phyloP scores from a whole-genome alignment of 495 filamentous ascomycete genomes.

The Aspergillus cristatus region DNA sequence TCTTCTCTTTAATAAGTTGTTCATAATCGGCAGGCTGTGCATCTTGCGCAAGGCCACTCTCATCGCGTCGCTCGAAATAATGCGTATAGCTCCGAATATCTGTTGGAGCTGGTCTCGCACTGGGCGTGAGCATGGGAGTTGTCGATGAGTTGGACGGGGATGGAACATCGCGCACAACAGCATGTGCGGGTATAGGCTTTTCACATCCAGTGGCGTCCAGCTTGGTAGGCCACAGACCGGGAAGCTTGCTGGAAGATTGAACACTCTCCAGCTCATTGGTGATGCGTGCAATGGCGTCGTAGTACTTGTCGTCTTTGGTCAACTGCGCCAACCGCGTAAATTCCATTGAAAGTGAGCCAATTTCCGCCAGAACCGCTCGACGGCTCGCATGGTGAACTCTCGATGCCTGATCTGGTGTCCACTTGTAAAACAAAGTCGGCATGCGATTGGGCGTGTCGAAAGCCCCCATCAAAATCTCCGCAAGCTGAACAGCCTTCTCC shows the following conservation, averaged over 20 bases:
- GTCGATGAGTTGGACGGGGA: no score
- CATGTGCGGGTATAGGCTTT: constrained; percentile 9
- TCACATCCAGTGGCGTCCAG: constrained; percentile 72
- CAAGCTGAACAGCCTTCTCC: constrained; percentile 81
- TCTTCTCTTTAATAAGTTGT: background rate
- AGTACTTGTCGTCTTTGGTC: constrained; percentile 80
- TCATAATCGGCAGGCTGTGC: constrained; percentile 21
- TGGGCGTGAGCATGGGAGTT: no score
- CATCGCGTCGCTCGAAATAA: constrained; percentile 11
- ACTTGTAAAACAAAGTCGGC: constrained; percentile 80
- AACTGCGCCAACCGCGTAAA: constrained; percentile 91
- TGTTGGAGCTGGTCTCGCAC: constrained; percentile 12
- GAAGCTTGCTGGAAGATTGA: constrained; percentile 64
- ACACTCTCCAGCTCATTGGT: constrained; percentile 75
- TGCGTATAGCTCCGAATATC: constrained; percentile 20
- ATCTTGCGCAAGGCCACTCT: constrained; percentile 13
- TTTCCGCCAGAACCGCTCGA: constrained; percentile 64
- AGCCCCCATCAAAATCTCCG: constrained; percentile 77
- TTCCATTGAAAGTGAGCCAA: constrained; percentile 87
- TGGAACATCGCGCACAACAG: constrained; percentile 1
- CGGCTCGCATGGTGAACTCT: constrained; percentile 57
- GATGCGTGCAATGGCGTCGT: constrained; percentile 89
- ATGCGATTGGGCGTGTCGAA: constrained; percentile 98
- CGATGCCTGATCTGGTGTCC: constrained; percentile 62
- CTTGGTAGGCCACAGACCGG: constrained; percentile 74